phyloP scores from a whole-genome alignment of 2,329 filamentous ascomycete genomes.

The Anthostomella pinea region DNA sequence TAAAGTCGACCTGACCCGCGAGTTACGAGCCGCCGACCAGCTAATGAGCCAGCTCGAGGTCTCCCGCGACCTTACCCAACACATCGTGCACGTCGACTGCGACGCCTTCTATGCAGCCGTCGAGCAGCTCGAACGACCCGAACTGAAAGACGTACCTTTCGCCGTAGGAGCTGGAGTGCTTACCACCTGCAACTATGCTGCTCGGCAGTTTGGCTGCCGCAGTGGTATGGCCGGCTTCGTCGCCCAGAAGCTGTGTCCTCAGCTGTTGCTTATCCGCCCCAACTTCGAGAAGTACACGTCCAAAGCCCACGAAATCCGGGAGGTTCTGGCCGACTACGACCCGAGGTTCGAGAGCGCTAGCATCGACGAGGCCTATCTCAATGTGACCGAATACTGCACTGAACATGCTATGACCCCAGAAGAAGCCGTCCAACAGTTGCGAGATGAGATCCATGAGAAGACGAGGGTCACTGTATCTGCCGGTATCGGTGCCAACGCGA shows the following conservation, averaged over 20 bases:
- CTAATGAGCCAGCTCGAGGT: constrained; percentile 77
- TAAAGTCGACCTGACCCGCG: constrained; percentile 67
- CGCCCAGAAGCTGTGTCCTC: constrained; percentile 87
- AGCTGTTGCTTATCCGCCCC: constrained; percentile 75
- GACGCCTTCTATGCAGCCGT: constrained; percentile 98
- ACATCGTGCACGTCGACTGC: constrained; percentile 89
- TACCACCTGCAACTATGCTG: constrained; percentile 79
- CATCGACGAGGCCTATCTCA: constrained; percentile 94
- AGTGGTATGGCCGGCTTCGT: constrained; percentile 97
- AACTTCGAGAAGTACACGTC: constrained; percentile 90
- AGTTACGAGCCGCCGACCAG: constrained; percentile 75
- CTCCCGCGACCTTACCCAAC: constrained; percentile 76
- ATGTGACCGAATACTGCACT: constrained; percentile 83
- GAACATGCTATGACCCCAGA: constrained; percentile 66
- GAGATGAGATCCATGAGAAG: constrained; percentile 70
- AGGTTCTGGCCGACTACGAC: constrained; percentile 83
- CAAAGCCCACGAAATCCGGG: constrained; percentile 84
- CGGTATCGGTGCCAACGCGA: constrained; percentile 89
- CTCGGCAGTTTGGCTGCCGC: constrained; percentile 83
- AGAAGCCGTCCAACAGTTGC: constrained; percentile 73
- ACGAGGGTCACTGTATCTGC: constrained; percentile 88
- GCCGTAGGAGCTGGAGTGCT: constrained; percentile 74
- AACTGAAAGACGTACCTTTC: constrained; percentile 83
- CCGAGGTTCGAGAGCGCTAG: constrained; percentile 88
- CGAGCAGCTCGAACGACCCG: constrained; percentile 78